A percentile compares a stretch with the other conserved stretches of the same genome.
These are phyloP conservation scores for Platanus orientalis DNA, from an alignment of 164 flowering plant species.

Conservation along the genomic window DNA sequence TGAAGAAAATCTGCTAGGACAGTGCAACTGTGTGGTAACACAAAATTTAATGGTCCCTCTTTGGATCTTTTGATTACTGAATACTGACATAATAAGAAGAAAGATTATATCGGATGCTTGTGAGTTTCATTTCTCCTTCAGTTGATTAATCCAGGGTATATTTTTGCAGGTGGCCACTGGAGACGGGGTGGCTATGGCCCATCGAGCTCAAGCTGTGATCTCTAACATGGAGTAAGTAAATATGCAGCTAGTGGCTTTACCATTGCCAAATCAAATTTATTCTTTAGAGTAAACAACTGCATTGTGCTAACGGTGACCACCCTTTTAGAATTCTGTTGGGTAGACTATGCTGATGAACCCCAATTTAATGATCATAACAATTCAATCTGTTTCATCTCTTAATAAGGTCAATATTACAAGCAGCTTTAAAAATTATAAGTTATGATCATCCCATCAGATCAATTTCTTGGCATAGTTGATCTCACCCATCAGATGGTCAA, in stretches of 20 bases:
- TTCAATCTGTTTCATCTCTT: background rate
- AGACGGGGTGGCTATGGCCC: conserved; percentile 97
- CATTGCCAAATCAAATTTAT: background rate
- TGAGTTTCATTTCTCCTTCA: background rate
- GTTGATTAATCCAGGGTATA: conserved; percentile 2
- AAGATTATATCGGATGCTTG: background rate
- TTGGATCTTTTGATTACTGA: background rate
- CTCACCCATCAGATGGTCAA: background rate
- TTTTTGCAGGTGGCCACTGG: conserved; percentile 85
- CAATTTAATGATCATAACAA: conserved; percentile 3
- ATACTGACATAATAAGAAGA: background rate
- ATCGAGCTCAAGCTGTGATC: conserved; percentile 92
- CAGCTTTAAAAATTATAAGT: too few relatives aligned
- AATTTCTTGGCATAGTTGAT: background rate
- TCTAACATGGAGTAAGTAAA: conserved; percentile 96
- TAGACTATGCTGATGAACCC: background rate
- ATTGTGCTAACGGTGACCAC: background rate
- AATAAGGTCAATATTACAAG: too few relatives aligned
- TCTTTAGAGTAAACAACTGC: background rate
- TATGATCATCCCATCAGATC: background rate
- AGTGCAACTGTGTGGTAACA: background rate
- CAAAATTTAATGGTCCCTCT: background rate
- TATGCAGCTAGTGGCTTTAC: background rate
- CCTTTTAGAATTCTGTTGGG: background rate
- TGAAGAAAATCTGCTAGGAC: background rate